Evolutionary conservation across 352 stramenopile genomes (phyloP).

Genomic region (Phytophthora macrochlamydospora): DNA sequence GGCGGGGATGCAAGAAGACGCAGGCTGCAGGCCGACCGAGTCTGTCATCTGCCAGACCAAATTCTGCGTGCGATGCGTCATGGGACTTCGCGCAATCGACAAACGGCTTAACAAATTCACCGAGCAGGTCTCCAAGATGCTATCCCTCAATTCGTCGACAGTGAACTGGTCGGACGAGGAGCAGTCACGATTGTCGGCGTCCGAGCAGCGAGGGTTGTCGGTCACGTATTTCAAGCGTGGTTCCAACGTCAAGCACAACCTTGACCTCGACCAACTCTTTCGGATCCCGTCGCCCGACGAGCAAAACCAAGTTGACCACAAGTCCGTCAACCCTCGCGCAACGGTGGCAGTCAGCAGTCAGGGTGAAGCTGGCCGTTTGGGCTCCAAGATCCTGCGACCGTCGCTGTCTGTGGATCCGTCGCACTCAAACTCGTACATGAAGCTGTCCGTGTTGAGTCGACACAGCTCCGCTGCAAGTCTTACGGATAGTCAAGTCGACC

Average conservation of each 20-base stretch:
- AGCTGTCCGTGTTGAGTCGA: conserved; percentile 33
- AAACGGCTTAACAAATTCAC: conserved; percentile 37
- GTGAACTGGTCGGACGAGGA: no score
- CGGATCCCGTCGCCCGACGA: conserved; percentile 15
- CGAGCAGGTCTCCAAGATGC: conserved; percentile 35
- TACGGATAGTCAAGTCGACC: conserved; percentile 1
- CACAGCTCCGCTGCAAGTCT: conserved; percentile 28
- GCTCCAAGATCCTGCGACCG: conserved; percentile 16
- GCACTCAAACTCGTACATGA: conserved; percentile 25
- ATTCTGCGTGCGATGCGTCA: conserved; percentile 63
- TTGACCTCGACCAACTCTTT: conserved; percentile 41
- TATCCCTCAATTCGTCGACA: no score
- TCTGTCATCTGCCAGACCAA: conserved; percentile 45
- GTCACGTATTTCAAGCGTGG: conserved; percentile 42
- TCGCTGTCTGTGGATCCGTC: conserved; percentile 20
- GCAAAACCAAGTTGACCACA: conserved; percentile 7
- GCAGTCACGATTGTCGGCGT: background rate
- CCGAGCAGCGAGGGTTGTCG: conserved; percentile 17
- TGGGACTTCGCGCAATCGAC: conserved; percentile 48
- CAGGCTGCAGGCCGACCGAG: conserved; percentile 8
- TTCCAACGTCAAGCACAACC: conserved; percentile 29
- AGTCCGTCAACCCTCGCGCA: conserved; percentile 4
- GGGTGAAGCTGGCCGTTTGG: background rate
- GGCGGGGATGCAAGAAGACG: conserved; percentile 14
- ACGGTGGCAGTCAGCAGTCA: background rate